A percentile compares a stretch with the other conserved stretches of the same genome.
These are phyloP conservation scores for Diaporthe eres DNA, from an alignment of 2,329 filamentous ascomycete species.

Conservation along the genomic window DNA sequence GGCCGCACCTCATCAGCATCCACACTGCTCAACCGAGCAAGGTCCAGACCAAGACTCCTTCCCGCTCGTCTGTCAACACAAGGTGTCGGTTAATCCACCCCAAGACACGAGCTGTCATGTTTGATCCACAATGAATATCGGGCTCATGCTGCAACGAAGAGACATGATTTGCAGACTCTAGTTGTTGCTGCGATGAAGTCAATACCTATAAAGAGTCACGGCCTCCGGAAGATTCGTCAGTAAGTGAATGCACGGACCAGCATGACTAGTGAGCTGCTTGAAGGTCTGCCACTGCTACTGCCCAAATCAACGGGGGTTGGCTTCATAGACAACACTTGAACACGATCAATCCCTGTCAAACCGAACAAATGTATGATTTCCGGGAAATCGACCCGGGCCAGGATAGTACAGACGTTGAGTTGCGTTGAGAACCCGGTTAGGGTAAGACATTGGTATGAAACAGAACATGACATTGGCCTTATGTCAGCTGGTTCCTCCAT, in stretches of 20 bases:
- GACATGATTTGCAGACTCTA: not conserved
- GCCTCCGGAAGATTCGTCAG: not conserved
- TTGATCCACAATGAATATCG: not conserved
- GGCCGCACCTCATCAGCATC: constrained; percentile 1
- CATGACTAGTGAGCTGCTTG: not conserved
- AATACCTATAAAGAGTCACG: not conserved
- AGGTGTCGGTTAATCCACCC: not conserved
- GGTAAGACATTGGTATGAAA: not conserved
- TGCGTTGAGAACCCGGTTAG: not conserved
- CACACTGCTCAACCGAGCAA: not conserved
- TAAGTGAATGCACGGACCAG: not conserved
- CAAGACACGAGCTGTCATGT: constrained; percentile 19
- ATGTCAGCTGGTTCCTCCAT: not conserved
- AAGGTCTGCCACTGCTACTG: not conserved
- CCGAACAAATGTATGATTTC: constrained; percentile 4
- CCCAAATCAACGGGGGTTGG: not conserved
- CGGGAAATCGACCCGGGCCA: not conserved
- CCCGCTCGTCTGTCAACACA: not conserved
- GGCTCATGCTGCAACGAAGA: not conserved
- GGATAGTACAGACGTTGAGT: not conserved
- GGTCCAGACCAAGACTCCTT: not conserved
- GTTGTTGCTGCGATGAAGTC: not conserved
- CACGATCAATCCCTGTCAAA: not conserved
- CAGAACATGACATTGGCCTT: not conserved
- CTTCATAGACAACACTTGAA: not conserved